A percentile compares a stretch with the other conserved stretches of the same genome.
These are phyloP conservation scores for Persicaria maculosa DNA, from an alignment of 148 eudicot species.

Conservation along the genomic window DNA sequence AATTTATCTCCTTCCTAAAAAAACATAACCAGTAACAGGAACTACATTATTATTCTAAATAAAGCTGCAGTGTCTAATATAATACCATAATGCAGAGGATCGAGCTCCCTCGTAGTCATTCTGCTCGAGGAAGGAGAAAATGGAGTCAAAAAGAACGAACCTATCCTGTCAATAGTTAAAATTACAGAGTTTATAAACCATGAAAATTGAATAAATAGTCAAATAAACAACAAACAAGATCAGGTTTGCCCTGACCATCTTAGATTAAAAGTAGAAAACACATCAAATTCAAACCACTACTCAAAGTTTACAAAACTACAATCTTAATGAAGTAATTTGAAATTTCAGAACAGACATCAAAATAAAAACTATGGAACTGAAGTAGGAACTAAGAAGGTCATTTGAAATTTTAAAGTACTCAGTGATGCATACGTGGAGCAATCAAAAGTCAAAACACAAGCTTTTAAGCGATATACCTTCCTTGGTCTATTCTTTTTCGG, in stretches of 20 bases:
- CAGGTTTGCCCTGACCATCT: not conserved
- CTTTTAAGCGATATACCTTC: constrained; percentile 28
- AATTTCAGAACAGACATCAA: not conserved
- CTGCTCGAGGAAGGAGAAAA: constrained; percentile 43
- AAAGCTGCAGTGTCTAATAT: not conserved
- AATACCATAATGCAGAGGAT: constrained; percentile 6
- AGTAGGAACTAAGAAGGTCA: not conserved
- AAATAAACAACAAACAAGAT: not conserved
- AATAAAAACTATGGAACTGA: not conserved
- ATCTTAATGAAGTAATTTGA: not conserved
- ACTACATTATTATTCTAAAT: too few species aligned
- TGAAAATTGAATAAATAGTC: not conserved
- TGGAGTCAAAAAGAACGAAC: constrained; percentile 45
- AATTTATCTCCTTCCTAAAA: not conserved
- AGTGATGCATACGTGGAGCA: not conserved
- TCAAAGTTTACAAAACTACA: not conserved
- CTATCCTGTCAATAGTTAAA: constrained; percentile 42
- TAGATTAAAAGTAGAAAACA: not conserved
- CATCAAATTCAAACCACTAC: not conserved
- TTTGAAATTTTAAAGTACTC: not conserved
- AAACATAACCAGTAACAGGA: not conserved
- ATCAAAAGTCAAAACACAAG: not conserved
- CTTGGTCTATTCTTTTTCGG: constrained; percentile 30
- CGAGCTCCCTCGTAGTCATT: constrained; percentile 33
- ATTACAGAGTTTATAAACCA: constrained; percentile 1